These are phyloP conservation scores for Penicillium corylophilum DNA, from an alignment of 2,329 filamentous ascomycete genomes.

Conservation along the genomic window DNA sequence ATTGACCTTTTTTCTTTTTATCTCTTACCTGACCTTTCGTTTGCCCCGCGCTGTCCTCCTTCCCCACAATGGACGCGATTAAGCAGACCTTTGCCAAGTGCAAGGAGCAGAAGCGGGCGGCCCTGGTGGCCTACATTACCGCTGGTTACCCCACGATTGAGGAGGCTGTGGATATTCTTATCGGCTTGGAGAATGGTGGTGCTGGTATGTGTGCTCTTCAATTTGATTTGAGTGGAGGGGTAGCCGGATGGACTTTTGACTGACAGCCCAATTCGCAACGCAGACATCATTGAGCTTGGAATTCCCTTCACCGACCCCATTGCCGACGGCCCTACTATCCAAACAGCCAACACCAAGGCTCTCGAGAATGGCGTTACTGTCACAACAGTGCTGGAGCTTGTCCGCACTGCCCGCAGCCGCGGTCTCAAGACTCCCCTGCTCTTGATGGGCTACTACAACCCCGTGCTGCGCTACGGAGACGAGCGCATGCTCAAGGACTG, in stretches of 20 bases:
- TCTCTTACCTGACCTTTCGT: slow-evolving; percentile 5
- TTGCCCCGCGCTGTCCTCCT: slow-evolving; percentile 8
- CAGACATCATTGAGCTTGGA: slow-evolving; percentile 92
- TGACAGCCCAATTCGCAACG: slow-evolving; percentile 13
- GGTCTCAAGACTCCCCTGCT: slow-evolving; percentile 81
- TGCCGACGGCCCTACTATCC: slow-evolving; percentile 94
- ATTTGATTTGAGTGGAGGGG: not conserved
- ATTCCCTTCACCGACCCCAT: slow-evolving; percentile 98
- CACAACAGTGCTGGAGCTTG: slow-evolving; percentile 74
- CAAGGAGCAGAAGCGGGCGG: slow-evolving; percentile 64
- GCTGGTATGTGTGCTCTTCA: slow-evolving; percentile 60
- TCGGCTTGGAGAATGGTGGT: slow-evolving; percentile 89
- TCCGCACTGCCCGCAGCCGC: slow-evolving; percentile 72
- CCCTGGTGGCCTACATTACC: slow-evolving; percentile 93
- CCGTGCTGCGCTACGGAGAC: slow-evolving; percentile 89
- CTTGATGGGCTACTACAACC: slow-evolving; percentile 99
- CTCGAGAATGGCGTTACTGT: slow-evolving; percentile 87
- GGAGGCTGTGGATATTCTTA: slow-evolving; percentile 77
- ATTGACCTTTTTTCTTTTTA: slow-evolving; percentile 5
- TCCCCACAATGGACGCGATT: slow-evolving; percentile 51
- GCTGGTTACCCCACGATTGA: slow-evolving; percentile 84
- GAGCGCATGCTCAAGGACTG: slow-evolving; percentile 83
- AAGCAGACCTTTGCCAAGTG: slow-evolving; percentile 58
- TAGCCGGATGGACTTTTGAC: slow-evolving; percentile 1
- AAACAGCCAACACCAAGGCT: slow-evolving; percentile 89